These are phyloP conservation scores for Psilocybe cubensis DNA, from an alignment of 768 basidiomycete species.

Conservation along the genomic window DNA sequence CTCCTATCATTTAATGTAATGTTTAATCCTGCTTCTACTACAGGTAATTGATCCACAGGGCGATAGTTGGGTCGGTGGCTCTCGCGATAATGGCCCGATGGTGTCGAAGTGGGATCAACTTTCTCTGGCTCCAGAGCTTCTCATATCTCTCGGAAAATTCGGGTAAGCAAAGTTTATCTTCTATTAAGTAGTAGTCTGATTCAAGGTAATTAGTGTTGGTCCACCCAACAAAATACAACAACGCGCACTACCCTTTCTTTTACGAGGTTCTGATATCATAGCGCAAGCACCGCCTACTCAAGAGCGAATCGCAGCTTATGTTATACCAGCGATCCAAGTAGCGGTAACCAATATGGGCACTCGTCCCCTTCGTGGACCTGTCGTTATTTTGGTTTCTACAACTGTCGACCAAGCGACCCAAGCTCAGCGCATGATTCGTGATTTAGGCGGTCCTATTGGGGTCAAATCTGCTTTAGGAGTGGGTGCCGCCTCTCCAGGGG, in stretches of 20 bases:
- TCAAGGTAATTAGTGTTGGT: constrained; percentile 64
- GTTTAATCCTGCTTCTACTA: not conserved
- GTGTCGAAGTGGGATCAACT: constrained; percentile 98
- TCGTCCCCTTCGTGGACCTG: constrained; percentile 73
- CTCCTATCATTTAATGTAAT: not conserved
- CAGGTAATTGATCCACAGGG: constrained; percentile 61
- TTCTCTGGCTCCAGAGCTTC: constrained; percentile 80
- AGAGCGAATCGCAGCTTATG: constrained; percentile 97
- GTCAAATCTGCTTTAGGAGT: constrained; percentile 90
- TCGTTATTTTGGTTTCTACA: constrained; percentile 94
- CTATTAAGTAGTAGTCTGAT: constrained; percentile 9
- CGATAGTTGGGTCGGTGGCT: constrained; percentile 55
- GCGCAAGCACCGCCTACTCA: constrained; percentile 99
- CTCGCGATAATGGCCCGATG: constrained; percentile 77
- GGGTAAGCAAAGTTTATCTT: constrained; percentile 60
- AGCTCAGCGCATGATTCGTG: constrained; percentile 93
- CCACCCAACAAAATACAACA: constrained; percentile 99
- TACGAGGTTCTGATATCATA: constrained; percentile 94
- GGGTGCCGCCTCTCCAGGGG: constrained; percentile 67
- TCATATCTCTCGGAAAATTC: constrained; percentile 90
- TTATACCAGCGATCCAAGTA: constrained; percentile 88
- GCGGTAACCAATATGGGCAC: constrained; percentile 66
- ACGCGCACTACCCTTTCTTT: constrained; percentile 92
- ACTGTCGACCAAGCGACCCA: constrained; percentile 99
- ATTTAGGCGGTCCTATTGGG: constrained; percentile 91